A percentile compares a stretch with the other conserved stretches of the same genome.
phyloP scores from a whole-genome alignment of 2,329 filamentous ascomycete genomes.

The Hypomyces perniciosus region DNA sequence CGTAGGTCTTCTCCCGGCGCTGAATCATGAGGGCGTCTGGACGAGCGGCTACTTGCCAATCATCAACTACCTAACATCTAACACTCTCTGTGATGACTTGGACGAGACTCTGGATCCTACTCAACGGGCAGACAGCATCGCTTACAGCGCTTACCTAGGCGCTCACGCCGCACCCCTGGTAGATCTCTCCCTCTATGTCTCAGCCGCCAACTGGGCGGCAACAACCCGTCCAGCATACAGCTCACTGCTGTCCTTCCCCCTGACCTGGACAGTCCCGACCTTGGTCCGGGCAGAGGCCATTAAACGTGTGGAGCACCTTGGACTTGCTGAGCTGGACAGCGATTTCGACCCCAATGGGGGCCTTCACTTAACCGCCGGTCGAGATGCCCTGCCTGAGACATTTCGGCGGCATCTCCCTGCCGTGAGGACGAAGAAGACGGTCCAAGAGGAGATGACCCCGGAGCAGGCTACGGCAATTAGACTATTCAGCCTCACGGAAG shows the following conservation, averaged over 20 bases:
- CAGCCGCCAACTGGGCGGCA: conserved; percentile 76
- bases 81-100: conserved; percentile 29
- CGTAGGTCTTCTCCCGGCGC: conserved; percentile 49
- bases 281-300: conserved; percentile 65
- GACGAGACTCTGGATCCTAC: conserved; percentile 34
- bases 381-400: conserved; percentile 34
- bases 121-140: conserved; percentile 43
- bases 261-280: conserved; percentile 80
- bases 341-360: conserved; percentile 40
- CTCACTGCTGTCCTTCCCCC: conserved; percentile 72
- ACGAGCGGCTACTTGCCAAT: conserved; percentile 57
- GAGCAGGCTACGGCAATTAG: conserved; percentile 69
- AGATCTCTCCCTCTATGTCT: conserved; percentile 84
- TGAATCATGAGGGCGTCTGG: conserved; percentile 47
- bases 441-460: conserved; percentile 59
- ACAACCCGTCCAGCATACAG: conserved; percentile 77
- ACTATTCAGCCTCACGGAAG: conserved; percentile 64
- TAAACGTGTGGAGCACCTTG: conserved; percentile 61
- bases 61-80: conserved; percentile 46
- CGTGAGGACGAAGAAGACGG: conserved; percentile 45
- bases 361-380: conserved; percentile 31
- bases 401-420: conserved; percentile 34
- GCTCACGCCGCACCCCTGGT: conserved; percentile 71
- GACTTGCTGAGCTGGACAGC: conserved; percentile 61
- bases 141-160: conserved; percentile 63